These are phyloP conservation scores for Fonsecaea nubica DNA, from an alignment of 2,329 filamentous ascomycete species.

Conservation along the genomic window DNA sequence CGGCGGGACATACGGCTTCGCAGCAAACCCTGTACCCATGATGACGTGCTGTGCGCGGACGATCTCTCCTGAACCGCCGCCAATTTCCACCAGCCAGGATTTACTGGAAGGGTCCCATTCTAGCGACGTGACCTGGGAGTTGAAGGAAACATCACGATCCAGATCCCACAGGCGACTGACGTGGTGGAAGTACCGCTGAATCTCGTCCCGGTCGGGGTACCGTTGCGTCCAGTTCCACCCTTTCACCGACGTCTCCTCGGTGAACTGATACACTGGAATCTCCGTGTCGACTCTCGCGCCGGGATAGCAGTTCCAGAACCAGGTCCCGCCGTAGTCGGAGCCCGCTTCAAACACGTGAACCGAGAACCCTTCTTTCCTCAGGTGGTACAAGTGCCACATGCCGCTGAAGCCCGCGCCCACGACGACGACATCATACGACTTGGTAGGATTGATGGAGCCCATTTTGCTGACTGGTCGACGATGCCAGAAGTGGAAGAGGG, in stretches of 20 bases:
- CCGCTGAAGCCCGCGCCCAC: constrained; percentile 14
- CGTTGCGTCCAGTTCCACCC: constrained; percentile 28
- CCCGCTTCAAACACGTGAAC: constrained; percentile 3
- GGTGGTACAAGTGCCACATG: not conserved
- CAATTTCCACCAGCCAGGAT: constrained; percentile 63
- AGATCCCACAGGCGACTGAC: constrained; percentile 18
- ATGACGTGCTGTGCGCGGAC: constrained; percentile 28
- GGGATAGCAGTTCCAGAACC: constrained; percentile 43
- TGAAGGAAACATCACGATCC: constrained; percentile 12
- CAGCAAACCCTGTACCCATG: constrained; percentile 45
- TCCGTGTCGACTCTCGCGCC: constrained; percentile 57
- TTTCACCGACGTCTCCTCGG: constrained; percentile 54
- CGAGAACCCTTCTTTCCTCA: constrained; percentile 8
- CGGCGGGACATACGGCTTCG: constrained; percentile 38
- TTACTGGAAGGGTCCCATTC: constrained; percentile 63
- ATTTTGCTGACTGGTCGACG: not conserved
- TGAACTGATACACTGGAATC: constrained; percentile 56
- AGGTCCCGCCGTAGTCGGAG: constrained; percentile 7
- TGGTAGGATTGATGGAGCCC: constrained; percentile 17
- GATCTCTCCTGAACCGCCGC: constrained; percentile 43
- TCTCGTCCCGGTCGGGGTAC: constrained; percentile 19
- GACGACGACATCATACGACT: constrained; percentile 49
- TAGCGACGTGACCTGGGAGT: constrained; percentile 38
- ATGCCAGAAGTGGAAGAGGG: not conserved
- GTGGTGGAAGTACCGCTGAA: constrained; percentile 19